Base-by-base conservation (phyloP, 1,284 basidiomycete genomes). In the Moesziomyces aphidis region DNA sequence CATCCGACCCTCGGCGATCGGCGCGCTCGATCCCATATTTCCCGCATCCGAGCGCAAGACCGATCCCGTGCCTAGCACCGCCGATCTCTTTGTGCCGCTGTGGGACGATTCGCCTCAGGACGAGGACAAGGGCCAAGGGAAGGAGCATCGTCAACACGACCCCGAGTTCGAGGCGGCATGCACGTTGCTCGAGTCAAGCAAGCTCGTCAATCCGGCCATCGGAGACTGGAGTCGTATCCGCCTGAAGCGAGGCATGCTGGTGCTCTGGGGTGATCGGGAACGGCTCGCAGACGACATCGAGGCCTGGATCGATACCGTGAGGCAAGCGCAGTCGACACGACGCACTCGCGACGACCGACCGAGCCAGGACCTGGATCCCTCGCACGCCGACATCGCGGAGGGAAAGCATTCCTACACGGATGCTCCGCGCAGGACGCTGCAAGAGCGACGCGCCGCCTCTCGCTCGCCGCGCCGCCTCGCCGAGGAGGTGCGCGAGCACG, bases 201-300 rank as follows among this genome's bases (percentile, higher is more conserved):
- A 72, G 28, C 62, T 84, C 8, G 52, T 83, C 49, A 78, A 70
- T 26, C 83, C 83, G 1, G 72, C 73, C 21, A 68, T 77, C 13
- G 83, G 79, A 39, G 78, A 81, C 47, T 84, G 83, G 83, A 64
- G 61, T 17, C 57, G 55, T 13, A 76, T 84, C 49, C 53, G 53
- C 5, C 56, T 83, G 21, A 60, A 71, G 31, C 52, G 61, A 21
- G 80, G 80, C 26, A 67, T 80, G 56, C 66, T 78, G 26, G 82
- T 82, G 48, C 59, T 68, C 8, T 84, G 80, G 79, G 83, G 83
- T 26, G 75, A 75, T 31, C 66, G 78, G 36, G 83, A 84, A 51
- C 60, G 77, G 6, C 72, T 84, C 5, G 78, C 81, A 2, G 67
- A 63, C 5, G 83, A 84, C 55, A 83, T 84, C 45, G 71, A 80